A percentile compares a stretch with the other conserved stretches of the same genome.
These are phyloP conservation scores for Parachaetomium inaequale DNA, from an alignment of 495 filamentous ascomycete species.

Conservation along the genomic window DNA sequence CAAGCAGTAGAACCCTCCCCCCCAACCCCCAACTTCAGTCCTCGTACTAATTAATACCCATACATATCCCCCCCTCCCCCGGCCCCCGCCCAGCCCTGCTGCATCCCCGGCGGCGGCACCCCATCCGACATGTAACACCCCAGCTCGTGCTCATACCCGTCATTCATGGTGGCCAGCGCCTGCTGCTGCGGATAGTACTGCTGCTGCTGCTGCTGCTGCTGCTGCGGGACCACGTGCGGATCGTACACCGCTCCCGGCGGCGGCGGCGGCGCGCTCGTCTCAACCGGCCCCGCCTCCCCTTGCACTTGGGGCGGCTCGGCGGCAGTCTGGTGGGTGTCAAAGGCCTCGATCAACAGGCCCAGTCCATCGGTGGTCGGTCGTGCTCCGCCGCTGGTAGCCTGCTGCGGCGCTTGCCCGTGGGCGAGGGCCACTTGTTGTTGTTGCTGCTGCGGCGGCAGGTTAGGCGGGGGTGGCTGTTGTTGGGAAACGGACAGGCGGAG, in stretches of 20 bases:
- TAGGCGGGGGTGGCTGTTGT: slow-evolving; percentile 1
- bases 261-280: not conserved
- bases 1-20: not conserved
- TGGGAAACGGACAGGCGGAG: slow-evolving; percentile 20
- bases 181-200: slow-evolving; percentile 23
- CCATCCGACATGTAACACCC: slow-evolving; percentile 32
- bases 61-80: slow-evolving; percentile 25
- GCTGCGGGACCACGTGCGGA: slow-evolving; percentile 20
- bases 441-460: not conserved
- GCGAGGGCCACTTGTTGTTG: not conserved
- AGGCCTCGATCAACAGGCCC: slow-evolving; percentile 31
- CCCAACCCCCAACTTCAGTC: not conserved
- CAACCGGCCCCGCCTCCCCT: not conserved
- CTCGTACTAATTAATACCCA: slow-evolving; percentile 14
- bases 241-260: slow-evolving; percentile 20
- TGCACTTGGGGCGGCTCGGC: not conserved
- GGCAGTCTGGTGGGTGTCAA: slow-evolving; percentile 26
- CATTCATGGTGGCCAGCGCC: slow-evolving; percentile 21
- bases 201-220: slow-evolving; percentile 24
- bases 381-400: not conserved
- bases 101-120: slow-evolving; percentile 15
- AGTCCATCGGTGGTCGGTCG: slow-evolving; percentile 29
- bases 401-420: not conserved
- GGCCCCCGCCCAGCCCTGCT: slow-evolving; percentile 27
- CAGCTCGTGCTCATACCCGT: slow-evolving; percentile 35